phyloP scores from a whole-genome alignment of 2,329 filamentous ascomycete species.

The Ceratocystiopsis minuta region DNA sequence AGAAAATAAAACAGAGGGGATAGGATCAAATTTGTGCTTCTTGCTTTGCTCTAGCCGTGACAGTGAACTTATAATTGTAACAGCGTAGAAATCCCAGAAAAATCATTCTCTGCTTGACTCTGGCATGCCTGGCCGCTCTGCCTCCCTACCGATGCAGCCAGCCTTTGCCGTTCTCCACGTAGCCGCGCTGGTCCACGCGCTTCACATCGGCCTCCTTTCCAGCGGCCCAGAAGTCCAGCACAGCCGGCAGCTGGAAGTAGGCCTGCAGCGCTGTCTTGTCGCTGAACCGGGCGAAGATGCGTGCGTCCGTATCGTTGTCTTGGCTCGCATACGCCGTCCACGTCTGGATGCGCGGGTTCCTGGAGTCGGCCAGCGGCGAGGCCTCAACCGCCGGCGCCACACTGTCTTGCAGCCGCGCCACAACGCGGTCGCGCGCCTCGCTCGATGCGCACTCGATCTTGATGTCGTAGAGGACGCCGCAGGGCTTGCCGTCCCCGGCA shows the following conservation, averaged over 20 bases:
- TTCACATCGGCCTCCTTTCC: conserved; percentile 12
- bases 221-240: conserved; percentile 14
- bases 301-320: conserved; percentile 14
- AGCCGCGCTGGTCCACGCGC: conserved; percentile 15
- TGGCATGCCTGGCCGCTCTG: no score
- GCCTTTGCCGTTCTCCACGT: conserved; percentile 16
- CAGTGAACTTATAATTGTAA: no score
- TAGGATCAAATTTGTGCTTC: not conserved
- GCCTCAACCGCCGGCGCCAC: conserved; percentile 7
- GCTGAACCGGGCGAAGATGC: conserved; percentile 14
- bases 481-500: conserved; percentile 8
- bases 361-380: not conserved
- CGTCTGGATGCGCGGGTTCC: conserved; percentile 10
- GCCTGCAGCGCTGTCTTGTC: conserved; percentile 12
- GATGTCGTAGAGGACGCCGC: conserved; percentile 16
- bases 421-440: conserved; percentile 6
- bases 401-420: conserved; percentile 1
- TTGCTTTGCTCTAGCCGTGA: not conserved
- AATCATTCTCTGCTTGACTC: no score
- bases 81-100: no score
- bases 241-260: conserved; percentile 11
- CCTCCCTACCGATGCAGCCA: conserved; percentile 14
- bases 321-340: conserved; percentile 14
- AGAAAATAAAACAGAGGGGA: no score
- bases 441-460: conserved; percentile 10